A percentile compares a stretch with the other conserved stretches of the same genome.
Evolutionary conservation across 1,284 basidiomycete genomes (phyloP).

Genomic region (Puccinia triticina): DNA sequence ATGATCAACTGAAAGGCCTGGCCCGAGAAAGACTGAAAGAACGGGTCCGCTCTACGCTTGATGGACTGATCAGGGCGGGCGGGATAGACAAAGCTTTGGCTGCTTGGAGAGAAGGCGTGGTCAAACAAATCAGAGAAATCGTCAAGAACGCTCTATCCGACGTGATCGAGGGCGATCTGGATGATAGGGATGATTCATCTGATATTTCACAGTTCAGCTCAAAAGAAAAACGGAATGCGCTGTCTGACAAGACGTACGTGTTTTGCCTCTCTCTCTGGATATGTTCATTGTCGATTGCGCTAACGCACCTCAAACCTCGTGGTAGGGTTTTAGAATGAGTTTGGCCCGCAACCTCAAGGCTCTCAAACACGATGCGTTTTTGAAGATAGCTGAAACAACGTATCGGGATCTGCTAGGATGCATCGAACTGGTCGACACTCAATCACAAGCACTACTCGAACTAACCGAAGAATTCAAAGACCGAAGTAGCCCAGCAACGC

Average conservation of each 20-base stretch:
- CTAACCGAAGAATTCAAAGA: slow-evolving; percentile 23
- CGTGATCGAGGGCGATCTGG: slow-evolving; percentile 42
- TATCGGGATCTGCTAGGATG: slow-evolving; percentile 71
- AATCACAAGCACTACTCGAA: slow-evolving; percentile 64
- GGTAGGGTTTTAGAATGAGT: slow-evolving; percentile 49
- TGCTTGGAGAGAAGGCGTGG: slow-evolving; percentile 76
- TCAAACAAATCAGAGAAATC: slow-evolving; percentile 69
- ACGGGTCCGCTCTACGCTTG: slow-evolving; percentile 71
- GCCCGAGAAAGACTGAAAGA: slow-evolving; percentile 63
- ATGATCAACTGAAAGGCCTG: slow-evolving; percentile 12
- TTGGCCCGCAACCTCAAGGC: slow-evolving; percentile 69
- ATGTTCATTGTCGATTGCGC: slow-evolving; percentile 18
- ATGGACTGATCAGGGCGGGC: slow-evolving; percentile 74
- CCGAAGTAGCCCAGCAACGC: not conserved
- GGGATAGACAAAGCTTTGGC: slow-evolving; percentile 71
- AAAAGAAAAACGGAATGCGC: slow-evolving; percentile 34
- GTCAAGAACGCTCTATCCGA: slow-evolving; percentile 61
- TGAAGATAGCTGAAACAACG: slow-evolving; percentile 68
- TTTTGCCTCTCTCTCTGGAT: slow-evolving; percentile 57
- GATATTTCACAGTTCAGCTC: slow-evolving; percentile 13
- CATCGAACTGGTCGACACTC: slow-evolving; percentile 72
- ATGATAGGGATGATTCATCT: slow-evolving; percentile 41
- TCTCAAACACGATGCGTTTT: slow-evolving; percentile 73
- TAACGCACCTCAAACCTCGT: slow-evolving; percentile 31
- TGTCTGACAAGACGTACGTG: slow-evolving; percentile 50